phyloP scores from a whole-genome alignment of 2,329 filamentous ascomycete genomes.

The Hypoxylon sp. region DNA sequence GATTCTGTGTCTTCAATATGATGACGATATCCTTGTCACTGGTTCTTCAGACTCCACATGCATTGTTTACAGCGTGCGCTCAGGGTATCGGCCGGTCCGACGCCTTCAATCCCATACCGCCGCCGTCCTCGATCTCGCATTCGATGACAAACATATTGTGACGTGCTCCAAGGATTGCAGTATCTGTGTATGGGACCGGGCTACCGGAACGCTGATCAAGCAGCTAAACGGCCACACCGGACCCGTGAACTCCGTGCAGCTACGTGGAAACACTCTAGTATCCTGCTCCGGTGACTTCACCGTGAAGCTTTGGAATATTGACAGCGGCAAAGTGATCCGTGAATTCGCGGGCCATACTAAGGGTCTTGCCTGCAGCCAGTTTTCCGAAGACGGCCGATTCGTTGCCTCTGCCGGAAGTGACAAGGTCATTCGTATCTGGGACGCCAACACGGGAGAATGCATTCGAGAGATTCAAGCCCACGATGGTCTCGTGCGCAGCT shows the following conservation, averaged over 20 bases:
- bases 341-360: slow-evolving; percentile 92
- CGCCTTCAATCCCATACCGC: slow-evolving; percentile 83
- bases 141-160: slow-evolving; percentile 91
- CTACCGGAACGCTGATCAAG: slow-evolving; percentile 79
- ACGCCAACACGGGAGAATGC: slow-evolving; percentile 88
- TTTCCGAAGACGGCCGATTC: slow-evolving; percentile 92
- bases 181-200: slow-evolving; percentile 94
- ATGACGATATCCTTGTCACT: slow-evolving; percentile 91
- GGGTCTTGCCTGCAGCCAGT: slow-evolving; percentile 94
- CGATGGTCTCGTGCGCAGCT: slow-evolving; percentile 83
- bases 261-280: slow-evolving; percentile 91
- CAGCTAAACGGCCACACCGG: slow-evolving; percentile 87
- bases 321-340: slow-evolving; percentile 87
- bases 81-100: slow-evolving; percentile 81
- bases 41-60: slow-evolving; percentile 93
- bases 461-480: slow-evolving; percentile 86
- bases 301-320: slow-evolving; percentile 95
- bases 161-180: slow-evolving; percentile 96
- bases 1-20: slow-evolving; percentile 94
- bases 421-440: slow-evolving; percentile 94
- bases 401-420: slow-evolving; percentile 96
- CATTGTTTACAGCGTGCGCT: slow-evolving; percentile 88
- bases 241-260: slow-evolving; percentile 95
- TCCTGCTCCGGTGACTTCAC: slow-evolving; percentile 94
- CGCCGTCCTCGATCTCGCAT: slow-evolving; percentile 92